Base-by-base conservation (phyloP, 495 filamentous ascomycete genomes). In the Penicillium crystallinum region DNA sequence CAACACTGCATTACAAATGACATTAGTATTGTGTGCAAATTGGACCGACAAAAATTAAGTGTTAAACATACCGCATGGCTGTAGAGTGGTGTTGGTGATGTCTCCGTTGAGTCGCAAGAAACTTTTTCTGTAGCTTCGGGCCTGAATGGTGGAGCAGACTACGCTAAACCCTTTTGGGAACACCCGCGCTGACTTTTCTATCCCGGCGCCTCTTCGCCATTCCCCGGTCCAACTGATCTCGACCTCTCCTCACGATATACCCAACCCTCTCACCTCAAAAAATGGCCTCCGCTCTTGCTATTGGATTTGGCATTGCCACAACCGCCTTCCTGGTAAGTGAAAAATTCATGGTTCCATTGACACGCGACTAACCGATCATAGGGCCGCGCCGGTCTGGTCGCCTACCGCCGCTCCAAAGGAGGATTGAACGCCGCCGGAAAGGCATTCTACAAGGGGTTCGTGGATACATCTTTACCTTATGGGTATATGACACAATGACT, bases 311-410 rank as follows among this genome's bases (percentile, higher is more conserved):
- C 57, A 82, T 91, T 33, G 86, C 82, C 51, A 79, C 82, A 49
- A 84, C 87, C 6, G 88, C 88, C 34, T 92, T 92, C 63, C 68
- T 91, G 56, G 87, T 90, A 76, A 65, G 82, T 52, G 46, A 48
- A 30, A 38, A 41, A n/a, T 8, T 6, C 27, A 5, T n/a, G 19
- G 17, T 19, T 10, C 39, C 12, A 27, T 40, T 4, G 7, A 17
- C 33, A 21, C 6, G 42, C 14, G 50, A 52, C 57, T 68, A 46
- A 65, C 31, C 53, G 46, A 45, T 52, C 39, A 44, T 60, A 96
- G 90, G 92, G 92, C 59, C 86, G 93, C 57, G 91, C 95, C 55
- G 93, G 92, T 46, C 77, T 95, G 10, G 85, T 96, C 44, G 93
- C 95, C 46, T 80, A 90, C 62, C 86, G 90, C 39, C 83, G 88